phyloP scores from a whole-genome alignment of 371 early-diverging fungal genomes.

The Lichtheimia ornata region DNA sequence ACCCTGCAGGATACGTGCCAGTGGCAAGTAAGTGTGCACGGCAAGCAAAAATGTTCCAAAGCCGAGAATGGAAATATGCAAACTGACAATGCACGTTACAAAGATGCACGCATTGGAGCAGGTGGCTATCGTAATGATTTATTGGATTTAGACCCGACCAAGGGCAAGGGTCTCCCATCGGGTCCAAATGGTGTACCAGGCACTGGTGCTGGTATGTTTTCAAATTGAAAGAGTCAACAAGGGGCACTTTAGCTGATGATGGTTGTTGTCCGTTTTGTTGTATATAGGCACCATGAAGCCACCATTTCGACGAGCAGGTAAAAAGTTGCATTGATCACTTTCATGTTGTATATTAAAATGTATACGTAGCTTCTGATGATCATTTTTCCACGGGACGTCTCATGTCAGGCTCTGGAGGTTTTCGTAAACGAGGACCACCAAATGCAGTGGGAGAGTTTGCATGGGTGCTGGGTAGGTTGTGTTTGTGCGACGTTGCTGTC shows the following conservation, averaged over 20 bases:
- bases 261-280: too few species aligned
- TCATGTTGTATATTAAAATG: too few species aligned
- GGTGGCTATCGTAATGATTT: conserved; percentile 28
- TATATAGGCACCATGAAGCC: too few species aligned
- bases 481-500: neutral
- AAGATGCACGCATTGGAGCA: conserved; percentile 31
- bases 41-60: too few species aligned
- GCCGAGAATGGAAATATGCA: too few species aligned
- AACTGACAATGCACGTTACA: neutral
- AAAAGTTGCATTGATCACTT: too few species aligned
- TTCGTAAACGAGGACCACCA: conserved; percentile 21
- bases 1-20: conserved; percentile 21
- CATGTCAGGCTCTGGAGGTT: conserved; percentile 21
- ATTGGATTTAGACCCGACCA: conserved; percentile 16
- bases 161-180: conserved; percentile 2
- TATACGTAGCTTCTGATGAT: conserved; percentile 8
- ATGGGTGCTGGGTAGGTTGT: conserved; percentile 20
- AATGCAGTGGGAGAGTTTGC: conserved; percentile 7
- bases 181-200: neutral
- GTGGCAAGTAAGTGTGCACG: conserved; percentile 22
- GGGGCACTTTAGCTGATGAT: conserved; percentile 16
- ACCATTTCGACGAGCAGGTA: too few species aligned
- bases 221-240: neutral
- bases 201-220: neutral
- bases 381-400: conserved; percentile 22